Conservation (phyloP, 202 grass and related monocot genomes). For the Bolboschoenoplectus hybrid region DNA sequence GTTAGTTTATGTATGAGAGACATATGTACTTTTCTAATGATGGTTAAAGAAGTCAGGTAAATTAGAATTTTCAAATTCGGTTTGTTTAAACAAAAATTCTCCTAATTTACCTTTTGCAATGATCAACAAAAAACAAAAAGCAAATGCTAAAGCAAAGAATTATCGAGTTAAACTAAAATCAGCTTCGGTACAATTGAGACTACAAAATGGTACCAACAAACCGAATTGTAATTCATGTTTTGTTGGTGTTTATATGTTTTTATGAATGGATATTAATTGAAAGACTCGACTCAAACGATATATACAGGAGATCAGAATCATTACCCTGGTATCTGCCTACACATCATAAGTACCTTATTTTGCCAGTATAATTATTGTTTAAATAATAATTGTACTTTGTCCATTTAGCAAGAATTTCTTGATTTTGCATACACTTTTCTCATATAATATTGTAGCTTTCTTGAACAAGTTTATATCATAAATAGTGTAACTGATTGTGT, state of each 20-base stretch:
- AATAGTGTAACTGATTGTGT: background rate
- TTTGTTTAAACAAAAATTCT: constrained; percentile 16
- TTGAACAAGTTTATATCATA: too few relatives aligned
- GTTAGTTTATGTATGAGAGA: constrained; percentile 29
- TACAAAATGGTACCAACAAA: background rate
- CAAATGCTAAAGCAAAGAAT: background rate
- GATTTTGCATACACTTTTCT: background rate
- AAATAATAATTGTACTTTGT: background rate
- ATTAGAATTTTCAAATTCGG: background rate
- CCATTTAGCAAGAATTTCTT: background rate
- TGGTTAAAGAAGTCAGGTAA: background rate
- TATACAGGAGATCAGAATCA: background rate
- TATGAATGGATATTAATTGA: background rate
- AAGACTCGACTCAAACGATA: background rate
- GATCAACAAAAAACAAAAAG: background rate
- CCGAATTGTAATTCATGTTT: background rate
- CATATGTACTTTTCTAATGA: constrained; percentile 28
- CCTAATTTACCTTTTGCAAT: background rate
- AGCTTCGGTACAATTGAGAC: background rate
- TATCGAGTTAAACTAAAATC: background rate
- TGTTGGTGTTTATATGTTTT: background rate
- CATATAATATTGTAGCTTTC: background rate
- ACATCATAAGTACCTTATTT: background rate
- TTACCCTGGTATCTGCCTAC: background rate
- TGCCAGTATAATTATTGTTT: constrained; percentile 6